Evolutionary conservation across 305 asterid genomes (phyloP).

Genomic region (Solanum hybrid): DNA sequence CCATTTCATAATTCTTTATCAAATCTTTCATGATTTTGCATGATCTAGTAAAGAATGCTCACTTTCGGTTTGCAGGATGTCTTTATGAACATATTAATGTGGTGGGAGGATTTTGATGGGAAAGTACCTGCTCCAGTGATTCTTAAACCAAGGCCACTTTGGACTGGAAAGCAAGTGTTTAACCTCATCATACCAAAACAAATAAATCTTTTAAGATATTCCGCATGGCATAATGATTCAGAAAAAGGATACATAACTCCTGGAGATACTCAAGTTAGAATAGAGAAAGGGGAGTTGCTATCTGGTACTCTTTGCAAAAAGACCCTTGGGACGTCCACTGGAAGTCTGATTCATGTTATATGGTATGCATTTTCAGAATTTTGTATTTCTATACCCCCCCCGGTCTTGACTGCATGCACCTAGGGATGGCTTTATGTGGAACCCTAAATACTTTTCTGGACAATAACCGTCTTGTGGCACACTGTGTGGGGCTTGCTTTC

Average conservation of each 20-base stretch:
- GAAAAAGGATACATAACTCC: conserved; percentile 88
- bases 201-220: conserved; percentile 76
- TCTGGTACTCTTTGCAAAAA: conserved; percentile 96
- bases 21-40: background rate
- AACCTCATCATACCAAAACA: conserved; percentile 92
- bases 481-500: background rate
- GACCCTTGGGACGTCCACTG: conserved; percentile 93
- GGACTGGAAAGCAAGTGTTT: conserved; percentile 99
- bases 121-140: conserved; percentile 96
- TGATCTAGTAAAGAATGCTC: background rate
- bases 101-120: conserved; percentile 99
- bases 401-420: background rate
- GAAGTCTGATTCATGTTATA: conserved; percentile 95
- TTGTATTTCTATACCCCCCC: background rate
- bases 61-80: conserved; percentile 61
- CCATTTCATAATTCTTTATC: background rate
- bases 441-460: background rate
- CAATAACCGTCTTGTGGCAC: background rate
- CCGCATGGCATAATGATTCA: conserved; percentile 91
- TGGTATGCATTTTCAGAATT: conserved; percentile 39
- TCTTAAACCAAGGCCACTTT: conserved; percentile 92
- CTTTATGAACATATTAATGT: conserved; percentile 95
- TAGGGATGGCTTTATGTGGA: background rate
- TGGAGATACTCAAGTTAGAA: conserved; percentile 94
- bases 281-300: conserved; percentile 93